Conservation (phyloP, 1,284 basidiomycete species). For the Sanghuangporus sanghuang region DNA sequence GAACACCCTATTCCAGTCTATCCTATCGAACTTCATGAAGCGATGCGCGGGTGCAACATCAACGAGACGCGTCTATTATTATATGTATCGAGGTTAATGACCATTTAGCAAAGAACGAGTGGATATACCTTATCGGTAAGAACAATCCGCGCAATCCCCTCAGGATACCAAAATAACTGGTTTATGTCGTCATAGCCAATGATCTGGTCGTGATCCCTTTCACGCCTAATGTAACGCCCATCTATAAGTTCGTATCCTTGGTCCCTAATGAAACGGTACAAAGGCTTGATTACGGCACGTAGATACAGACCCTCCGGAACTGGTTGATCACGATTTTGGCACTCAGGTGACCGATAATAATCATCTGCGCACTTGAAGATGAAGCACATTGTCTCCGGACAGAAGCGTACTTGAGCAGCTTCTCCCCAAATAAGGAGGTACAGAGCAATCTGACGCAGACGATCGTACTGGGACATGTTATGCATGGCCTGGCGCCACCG, state of each 20-base stretch:
- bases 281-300: constrained; percentile 85
- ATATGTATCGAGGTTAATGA: background rate
- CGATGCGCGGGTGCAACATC: constrained; percentile 86
- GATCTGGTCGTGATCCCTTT: constrained; percentile 90
- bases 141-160: constrained; percentile 91
- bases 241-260: constrained; percentile 97
- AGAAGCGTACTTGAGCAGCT: constrained; percentile 97
- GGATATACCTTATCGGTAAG: constrained; percentile 76
- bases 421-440: constrained; percentile 98
- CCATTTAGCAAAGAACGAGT: background rate
- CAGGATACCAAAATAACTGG: constrained; percentile 99
- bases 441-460: constrained; percentile 93
- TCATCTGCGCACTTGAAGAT: constrained; percentile 99
- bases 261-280: constrained; percentile 97
- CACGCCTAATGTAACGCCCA: constrained; percentile 90
- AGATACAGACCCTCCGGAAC: constrained; percentile 96
- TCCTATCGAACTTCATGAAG: constrained; percentile 92
- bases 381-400: constrained; percentile 96
- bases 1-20: constrained; percentile 92
- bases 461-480: constrained; percentile 98
- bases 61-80: constrained; percentile 71
- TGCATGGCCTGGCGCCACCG: constrained; percentile 99
- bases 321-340: constrained; percentile 89
- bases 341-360: constrained; percentile 99
- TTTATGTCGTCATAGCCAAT: constrained; percentile 99